Evolutionary conservation across 768 basidiomycete species (phyloP), one percentile per base, ranked within the genome.

Genomic region (Hemileccinum impolitum): DNA sequence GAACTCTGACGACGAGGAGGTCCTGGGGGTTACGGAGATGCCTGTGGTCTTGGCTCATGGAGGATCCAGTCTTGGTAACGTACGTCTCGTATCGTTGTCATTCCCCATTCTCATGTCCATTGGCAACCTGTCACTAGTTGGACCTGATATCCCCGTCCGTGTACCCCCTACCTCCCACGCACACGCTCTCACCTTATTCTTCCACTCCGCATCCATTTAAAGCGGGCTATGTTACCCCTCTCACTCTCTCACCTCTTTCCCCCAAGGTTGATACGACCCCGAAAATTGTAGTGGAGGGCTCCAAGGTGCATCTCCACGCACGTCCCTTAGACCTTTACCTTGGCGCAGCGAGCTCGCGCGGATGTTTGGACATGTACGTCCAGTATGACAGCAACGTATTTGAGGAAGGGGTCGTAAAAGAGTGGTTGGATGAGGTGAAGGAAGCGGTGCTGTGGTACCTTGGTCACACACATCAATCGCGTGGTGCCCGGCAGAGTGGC

Each of bases 351-450:
- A 75, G 67, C 3, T 58, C 57, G 6, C 55, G 55, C 4, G 59
- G 69, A 31, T 59, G 65, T 30, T 46, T 82, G 32, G 49, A 49
- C 2, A 39, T 80, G 36, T 44, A 55, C 13, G 40, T 69, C 6
- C 72, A 44, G 51, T 75, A 66, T 55, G 80, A 82, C 45, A 61
- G 55, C 9, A 77, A 81, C 54, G 74, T 76, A 5, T 80, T 71
- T 40, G 68, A 74, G 4, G 63, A 68, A 4, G 63, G 48, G 1
- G 49, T 73, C 6, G 69, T 78, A 6, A 55, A 43, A 6, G 79
- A 79, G 58, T 80, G 77, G 75, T 48, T 82, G 45, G 58, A 65
- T 9, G 79, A 82, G 50, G 65, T 79, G 5, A 64, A 53, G 37
- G 57, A 50, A 8, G 74, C 71, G 0, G 52, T 65, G 9, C 19